phyloP scores from a whole-genome alignment of 768 basidiomycete species.

The Flagelloscypha sp. region DNA sequence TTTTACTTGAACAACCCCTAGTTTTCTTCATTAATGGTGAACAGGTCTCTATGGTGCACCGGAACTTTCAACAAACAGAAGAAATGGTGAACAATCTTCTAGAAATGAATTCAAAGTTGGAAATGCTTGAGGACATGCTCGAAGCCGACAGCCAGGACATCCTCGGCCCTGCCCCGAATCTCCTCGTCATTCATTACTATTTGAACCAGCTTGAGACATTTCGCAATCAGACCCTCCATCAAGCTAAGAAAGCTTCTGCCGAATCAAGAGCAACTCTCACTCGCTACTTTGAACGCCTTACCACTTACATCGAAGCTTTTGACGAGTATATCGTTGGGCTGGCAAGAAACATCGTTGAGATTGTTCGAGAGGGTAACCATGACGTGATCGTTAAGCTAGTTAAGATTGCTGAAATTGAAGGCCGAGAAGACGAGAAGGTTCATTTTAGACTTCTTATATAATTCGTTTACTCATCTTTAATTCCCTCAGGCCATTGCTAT shows the following conservation, averaged over 20 bases:
- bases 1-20: background rate
- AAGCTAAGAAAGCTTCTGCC: constrained; percentile 76
- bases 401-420: constrained; percentile 92
- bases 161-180: constrained; percentile 80
- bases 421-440: constrained; percentile 91
- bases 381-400: constrained; percentile 86
- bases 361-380: constrained; percentile 70
- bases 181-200: constrained; percentile 86
- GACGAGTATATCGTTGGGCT: constrained; percentile 78
- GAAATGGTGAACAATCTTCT: constrained; percentile 92
- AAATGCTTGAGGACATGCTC: constrained; percentile 71
- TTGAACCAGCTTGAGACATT: constrained; percentile 90
- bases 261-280: constrained; percentile 59
- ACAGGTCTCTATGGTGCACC: constrained; percentile 91
- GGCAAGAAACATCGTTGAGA: constrained; percentile 66
- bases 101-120: constrained; percentile 84
- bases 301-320: constrained; percentile 71
- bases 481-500: constrained; percentile 76
- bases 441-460: constrained; percentile 5
- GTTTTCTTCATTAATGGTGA: constrained; percentile 3
- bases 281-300: constrained; percentile 80
- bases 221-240: constrained; percentile 90
- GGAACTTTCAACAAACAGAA: constrained; percentile 90
- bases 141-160: constrained; percentile 66
- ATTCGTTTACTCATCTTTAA: constrained; percentile 1